phyloP scores from a whole-genome alignment of 1,139 yeast species.

The Blastobotrys aristatus region DNA sequence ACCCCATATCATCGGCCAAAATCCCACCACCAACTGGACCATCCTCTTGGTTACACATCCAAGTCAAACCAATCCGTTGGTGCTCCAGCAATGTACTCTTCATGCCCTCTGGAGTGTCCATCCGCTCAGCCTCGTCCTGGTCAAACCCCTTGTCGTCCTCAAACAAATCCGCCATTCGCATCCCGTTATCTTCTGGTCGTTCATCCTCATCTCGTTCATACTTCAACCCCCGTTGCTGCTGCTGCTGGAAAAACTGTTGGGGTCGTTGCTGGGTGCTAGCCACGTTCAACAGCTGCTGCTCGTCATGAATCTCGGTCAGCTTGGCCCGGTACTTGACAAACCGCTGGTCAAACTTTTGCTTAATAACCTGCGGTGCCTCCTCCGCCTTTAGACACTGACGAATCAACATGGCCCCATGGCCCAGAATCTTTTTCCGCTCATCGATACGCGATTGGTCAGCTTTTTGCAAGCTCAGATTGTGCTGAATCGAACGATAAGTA shows the following conservation, averaged over 20 bases:
- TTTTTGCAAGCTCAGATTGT: not conserved
- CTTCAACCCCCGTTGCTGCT: not conserved
- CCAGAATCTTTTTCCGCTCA: not conserved
- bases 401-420: not conserved
- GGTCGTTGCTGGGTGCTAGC: not conserved
- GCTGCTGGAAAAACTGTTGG: not conserved
- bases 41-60: conserved; percentile 70
- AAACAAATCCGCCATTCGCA: not conserved
- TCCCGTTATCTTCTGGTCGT: not conserved
- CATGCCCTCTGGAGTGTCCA: conserved; percentile 65
- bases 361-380: not conserved
- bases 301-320: not conserved
- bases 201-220: not conserved
- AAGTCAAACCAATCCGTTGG: conserved; percentile 78
- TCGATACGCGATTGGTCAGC: not conserved
- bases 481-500: not conserved
- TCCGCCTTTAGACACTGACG: not conserved
- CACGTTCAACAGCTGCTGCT: not conserved
- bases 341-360: not conserved
- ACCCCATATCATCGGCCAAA: conserved; percentile 91
- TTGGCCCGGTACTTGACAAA: not conserved
- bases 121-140: conserved; percentile 35
- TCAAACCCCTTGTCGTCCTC: conserved; percentile 3
- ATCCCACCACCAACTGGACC: conserved; percentile 60
- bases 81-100: conserved; percentile 67